phyloP scores from a whole-genome alignment of 2,329 filamentous ascomycete species.

The Diaporthe citrichinensis region DNA sequence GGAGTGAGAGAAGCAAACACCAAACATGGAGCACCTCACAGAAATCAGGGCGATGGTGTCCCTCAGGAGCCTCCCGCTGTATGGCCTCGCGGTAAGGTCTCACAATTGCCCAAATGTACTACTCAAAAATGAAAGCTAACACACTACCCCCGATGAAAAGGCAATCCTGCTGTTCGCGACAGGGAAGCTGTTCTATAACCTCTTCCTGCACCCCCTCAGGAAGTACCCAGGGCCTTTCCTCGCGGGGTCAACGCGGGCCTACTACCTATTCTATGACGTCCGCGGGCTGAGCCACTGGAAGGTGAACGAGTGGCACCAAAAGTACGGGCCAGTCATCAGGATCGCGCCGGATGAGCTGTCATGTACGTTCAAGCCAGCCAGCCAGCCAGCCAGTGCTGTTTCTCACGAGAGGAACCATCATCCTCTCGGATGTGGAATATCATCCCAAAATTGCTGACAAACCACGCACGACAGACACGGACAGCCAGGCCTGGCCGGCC shows the following conservation, averaged over 20 bases:
- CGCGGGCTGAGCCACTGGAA: conserved; percentile 36
- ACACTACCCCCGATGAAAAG: background rate
- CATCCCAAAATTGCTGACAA: background rate
- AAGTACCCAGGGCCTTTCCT: conserved; percentile 44
- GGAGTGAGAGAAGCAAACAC: background rate
- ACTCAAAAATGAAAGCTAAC: background rate
- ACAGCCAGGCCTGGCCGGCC: conserved; percentile 28
- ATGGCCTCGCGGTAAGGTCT: background rate
- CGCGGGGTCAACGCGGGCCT: conserved; percentile 40
- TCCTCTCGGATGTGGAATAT: too few species aligned
- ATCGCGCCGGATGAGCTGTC: conserved; percentile 37
- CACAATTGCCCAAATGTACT: background rate
- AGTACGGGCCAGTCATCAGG: conserved; percentile 32
- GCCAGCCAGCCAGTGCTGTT: background rate
- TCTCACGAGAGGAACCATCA: background rate
- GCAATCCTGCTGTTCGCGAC: background rate
- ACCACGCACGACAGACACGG: background rate
- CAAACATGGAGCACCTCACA: background rate
- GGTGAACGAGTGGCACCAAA: conserved; percentile 36
- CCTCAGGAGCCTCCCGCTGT: conserved; percentile 10
- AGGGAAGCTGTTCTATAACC: conserved; percentile 38
- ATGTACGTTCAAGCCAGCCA: background rate
- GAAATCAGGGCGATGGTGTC: background rate
- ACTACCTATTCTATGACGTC: conserved; percentile 34
- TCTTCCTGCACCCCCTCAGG: conserved; percentile 44